Percentiles rank a stretch among this genome's conserved stretches.
Evolutionary conservation across 768 basidiomycete species (phyloP).

Genomic region (Trametes punicea): DNA sequence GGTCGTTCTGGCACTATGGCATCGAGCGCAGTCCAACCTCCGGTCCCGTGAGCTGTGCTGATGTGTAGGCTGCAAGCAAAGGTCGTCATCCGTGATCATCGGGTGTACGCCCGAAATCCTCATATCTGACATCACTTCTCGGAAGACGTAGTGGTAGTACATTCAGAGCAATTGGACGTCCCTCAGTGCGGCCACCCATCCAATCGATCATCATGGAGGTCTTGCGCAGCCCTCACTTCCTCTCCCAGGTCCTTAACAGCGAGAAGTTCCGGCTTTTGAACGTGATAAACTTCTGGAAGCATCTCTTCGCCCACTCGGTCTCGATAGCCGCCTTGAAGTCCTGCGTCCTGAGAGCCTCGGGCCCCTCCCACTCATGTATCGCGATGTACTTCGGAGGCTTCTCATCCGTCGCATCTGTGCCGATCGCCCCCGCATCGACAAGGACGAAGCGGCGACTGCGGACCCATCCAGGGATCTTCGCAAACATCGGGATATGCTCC

Average conservation of each 20-base stretch:
- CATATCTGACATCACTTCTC: too few species aligned
- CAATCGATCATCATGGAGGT: too few species aligned
- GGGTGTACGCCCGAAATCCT: too few species aligned
- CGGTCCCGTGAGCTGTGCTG: too few species aligned
- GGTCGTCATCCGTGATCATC: too few species aligned
- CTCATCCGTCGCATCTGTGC: conserved; percentile 23
- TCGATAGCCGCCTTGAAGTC: conserved; percentile 39
- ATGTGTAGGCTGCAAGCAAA: too few species aligned
- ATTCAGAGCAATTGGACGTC: too few species aligned
- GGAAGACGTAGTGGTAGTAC: too few species aligned
- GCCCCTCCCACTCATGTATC: conserved; percentile 4
- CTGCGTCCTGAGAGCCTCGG: conserved; percentile 31
- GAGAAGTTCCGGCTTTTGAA: conserved; percentile 33
- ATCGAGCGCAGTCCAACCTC: too few species aligned
- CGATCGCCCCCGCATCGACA: conserved; percentile 14
- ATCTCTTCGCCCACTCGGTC: conserved; percentile 42
- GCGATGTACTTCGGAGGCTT: conserved; percentile 2
- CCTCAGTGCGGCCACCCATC: too few species aligned
- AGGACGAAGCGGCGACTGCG: conserved; percentile 42
- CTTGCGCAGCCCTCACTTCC: not conserved
- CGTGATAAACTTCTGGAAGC: conserved; percentile 32
- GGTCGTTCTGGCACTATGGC: too few species aligned
- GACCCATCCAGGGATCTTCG: conserved; percentile 41
- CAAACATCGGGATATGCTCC: conserved; percentile 34
- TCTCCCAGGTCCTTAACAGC: conserved; percentile 13